phyloP scores from a whole-genome alignment of 2,329 filamentous ascomycete genomes.

The Phialophora expanda region DNA sequence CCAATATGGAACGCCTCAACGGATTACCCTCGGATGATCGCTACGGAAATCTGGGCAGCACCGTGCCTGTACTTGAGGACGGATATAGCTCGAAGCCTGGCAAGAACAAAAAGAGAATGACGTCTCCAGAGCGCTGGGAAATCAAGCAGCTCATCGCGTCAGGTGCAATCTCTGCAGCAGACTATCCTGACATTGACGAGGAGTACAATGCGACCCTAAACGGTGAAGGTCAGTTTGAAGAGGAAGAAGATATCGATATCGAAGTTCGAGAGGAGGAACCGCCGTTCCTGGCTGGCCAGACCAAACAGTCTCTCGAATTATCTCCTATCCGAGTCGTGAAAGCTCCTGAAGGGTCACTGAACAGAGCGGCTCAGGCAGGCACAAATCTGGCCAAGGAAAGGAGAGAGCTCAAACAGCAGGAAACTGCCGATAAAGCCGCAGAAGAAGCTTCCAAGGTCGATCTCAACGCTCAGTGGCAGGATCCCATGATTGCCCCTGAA shows the following conservation, averaged over 20 bases:
- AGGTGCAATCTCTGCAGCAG: conserved; percentile 86
- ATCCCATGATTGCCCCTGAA: conserved; percentile 88
- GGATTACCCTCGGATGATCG: conserved; percentile 64
- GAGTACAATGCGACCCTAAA: conserved; percentile 88
- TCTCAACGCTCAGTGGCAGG: conserved; percentile 89
- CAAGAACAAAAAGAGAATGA: conserved; percentile 86
- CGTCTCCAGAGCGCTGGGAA: conserved; percentile 95
- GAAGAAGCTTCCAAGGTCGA: conserved; percentile 79
- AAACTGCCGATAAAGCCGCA: conserved; percentile 77
- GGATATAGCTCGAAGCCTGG: conserved; percentile 61
- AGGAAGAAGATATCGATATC: conserved; percentile 87
- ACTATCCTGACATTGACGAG: conserved; percentile 93
- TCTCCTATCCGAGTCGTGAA: conserved; percentile 97
- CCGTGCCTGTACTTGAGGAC: conserved; percentile 68
- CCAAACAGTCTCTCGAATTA: conserved; percentile 91
- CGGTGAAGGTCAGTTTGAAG: conserved; percentile 87
- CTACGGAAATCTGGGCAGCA: conserved; percentile 58
- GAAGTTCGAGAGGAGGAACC: conserved; percentile 96
- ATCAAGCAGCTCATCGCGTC: conserved; percentile 96
- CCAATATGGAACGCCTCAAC: conserved; percentile 83
- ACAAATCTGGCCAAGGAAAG: conserved; percentile 87
- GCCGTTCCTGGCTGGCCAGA: conserved; percentile 93
- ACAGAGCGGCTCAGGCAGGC: conserved; percentile 92
- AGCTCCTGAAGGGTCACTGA: conserved; percentile 96
- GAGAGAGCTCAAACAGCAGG: conserved; percentile 84